Base-by-base conservation (phyloP, 1,139 yeast species). In the Pichia sp. region DNA sequence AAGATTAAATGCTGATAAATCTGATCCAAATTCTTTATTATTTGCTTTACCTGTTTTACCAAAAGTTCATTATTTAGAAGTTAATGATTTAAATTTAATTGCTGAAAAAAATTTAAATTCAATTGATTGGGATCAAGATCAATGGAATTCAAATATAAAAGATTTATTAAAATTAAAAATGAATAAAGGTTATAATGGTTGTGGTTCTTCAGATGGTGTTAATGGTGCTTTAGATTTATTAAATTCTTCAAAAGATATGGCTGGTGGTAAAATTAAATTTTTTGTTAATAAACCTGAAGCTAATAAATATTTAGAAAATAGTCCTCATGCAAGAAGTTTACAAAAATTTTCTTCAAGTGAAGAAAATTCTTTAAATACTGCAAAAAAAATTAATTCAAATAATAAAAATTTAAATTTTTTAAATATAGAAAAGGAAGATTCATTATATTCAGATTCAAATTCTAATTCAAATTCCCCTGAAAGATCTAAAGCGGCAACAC, bases 41-140 rank as follows among this genome's bases (percentile, higher is more conserved):
- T 92, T 89, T 69, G 97, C 95, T 3, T 76, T 92, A 63, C 98
- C 98, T 1, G 86, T 92, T 2, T 73, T 90, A 54, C 97, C 97
- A 0, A 79, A 78, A 55, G 86, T 88, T 25, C 95, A 90, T 64
- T 92, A 90, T 66, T 72, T 90, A 42, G 81, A 79, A 50, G 72
- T 79, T 4, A 73, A 75, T 30, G 90, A 83, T 54, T 59, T 81
- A 35, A 58, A 72, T 35, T 64, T 72, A 53, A 60, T 80, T 31
- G 65, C 75, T 0, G 64, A 71, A 34, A 61, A 53, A 46, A 32
- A 65, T 18, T 18, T 18, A 0, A 53, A 66, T 2, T 68, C 76
- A 40, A 62, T 64, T 31, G 54, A 63, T 33, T 90, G 97, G 97
- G 73, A 80, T 45, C 74, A 76, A 26, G 70, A 75, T 29, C 78